These are phyloP conservation scores for Neonectria sp. DNA, from an alignment of 2,329 filamentous ascomycete species.

Conservation along the genomic window DNA sequence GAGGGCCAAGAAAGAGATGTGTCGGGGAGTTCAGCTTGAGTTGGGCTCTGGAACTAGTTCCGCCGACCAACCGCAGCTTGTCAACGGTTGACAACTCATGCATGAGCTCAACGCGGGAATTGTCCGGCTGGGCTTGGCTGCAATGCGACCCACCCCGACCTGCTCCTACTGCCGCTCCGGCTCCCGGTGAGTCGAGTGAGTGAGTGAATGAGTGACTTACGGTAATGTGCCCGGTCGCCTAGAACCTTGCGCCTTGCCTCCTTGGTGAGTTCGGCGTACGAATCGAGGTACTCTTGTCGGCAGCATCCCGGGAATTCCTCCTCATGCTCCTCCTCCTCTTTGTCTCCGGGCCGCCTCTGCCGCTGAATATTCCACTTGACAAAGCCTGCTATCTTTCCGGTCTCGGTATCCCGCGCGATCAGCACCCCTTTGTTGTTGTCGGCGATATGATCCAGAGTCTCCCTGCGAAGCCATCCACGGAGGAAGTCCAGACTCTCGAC, in stretches of 20 bases:
- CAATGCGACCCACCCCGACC: background rate
- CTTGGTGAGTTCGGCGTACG: constrained; percentile 51
- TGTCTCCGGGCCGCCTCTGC: constrained; percentile 28
- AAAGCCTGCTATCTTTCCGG: constrained; percentile 52
- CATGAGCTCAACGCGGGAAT: constrained; percentile 18
- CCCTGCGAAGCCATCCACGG: constrained; percentile 48
- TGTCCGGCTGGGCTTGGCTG: constrained; percentile 7
- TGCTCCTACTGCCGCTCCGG: constrained; percentile 14
- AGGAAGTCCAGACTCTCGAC: constrained; percentile 49
- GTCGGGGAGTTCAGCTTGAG: constrained; percentile 21
- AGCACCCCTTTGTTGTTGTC: constrained; percentile 50
- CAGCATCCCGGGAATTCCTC: constrained; percentile 51
- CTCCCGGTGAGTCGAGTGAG: constrained; percentile 15
- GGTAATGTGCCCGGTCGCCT: constrained; percentile 52
- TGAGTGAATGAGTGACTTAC: constrained; percentile 50
- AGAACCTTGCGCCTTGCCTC: constrained; percentile 51
- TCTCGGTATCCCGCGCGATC: constrained; percentile 51
- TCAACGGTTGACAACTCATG: constrained; percentile 24
- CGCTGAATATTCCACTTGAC: constrained; percentile 54
- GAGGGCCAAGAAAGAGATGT: constrained; percentile 16
- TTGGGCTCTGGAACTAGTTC: constrained; percentile 16
- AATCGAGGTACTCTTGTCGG: constrained; percentile 51
- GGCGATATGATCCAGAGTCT: constrained; percentile 50
- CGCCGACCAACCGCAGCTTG: constrained; percentile 13
- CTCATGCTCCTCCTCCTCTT: constrained; percentile 37